A percentile compares a stretch with the other conserved stretches of the same genome.
Conservation (phyloP, 768 basidiomycete genomes). For the Trametes punicea region DNA sequence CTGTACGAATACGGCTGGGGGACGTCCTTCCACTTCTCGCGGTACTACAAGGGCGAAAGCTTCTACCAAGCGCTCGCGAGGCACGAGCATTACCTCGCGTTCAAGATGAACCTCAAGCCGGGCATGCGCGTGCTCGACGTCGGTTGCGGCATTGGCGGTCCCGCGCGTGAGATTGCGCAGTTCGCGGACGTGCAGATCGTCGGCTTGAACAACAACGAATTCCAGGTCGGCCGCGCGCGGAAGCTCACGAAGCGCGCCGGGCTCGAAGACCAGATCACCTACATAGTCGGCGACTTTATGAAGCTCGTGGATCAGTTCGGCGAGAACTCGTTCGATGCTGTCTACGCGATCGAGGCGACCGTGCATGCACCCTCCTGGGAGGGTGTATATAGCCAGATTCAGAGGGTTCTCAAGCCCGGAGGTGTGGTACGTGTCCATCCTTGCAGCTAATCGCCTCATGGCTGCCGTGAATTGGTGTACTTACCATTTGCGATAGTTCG, state of each 20-base stretch:
- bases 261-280: conserved; percentile 72
- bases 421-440: conserved; percentile 65
- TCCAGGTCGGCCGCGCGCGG: conserved; percentile 85
- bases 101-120: conserved; percentile 77
- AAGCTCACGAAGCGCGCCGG: conserved; percentile 77
- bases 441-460: not conserved
- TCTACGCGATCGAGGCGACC: conserved; percentile 97
- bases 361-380: conserved; percentile 95
- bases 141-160: conserved; percentile 97
- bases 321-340: conserved; percentile 90
- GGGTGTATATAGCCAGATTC: conserved; percentile 91
- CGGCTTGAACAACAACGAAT: conserved; percentile 95
- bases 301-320: conserved; percentile 89
- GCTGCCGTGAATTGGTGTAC: not conserved
- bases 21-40: conserved; percentile 92
- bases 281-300: conserved; percentile 96
- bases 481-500: too few species aligned
- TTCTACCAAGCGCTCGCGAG: conserved; percentile 78
- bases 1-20: conserved; percentile 95
- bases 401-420: conserved; percentile 93
- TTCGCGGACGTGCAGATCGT: conserved; percentile 84
- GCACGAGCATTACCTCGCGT: conserved; percentile 95
- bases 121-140: conserved; percentile 98
- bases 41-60: conserved; percentile 90
- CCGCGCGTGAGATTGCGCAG: conserved; percentile 90